Percentiles rank a stretch among this genome's conserved stretches.
Conservation (phyloP, 108 stramenopile species). For the Pseudonitzschia multistriata region DNA sequence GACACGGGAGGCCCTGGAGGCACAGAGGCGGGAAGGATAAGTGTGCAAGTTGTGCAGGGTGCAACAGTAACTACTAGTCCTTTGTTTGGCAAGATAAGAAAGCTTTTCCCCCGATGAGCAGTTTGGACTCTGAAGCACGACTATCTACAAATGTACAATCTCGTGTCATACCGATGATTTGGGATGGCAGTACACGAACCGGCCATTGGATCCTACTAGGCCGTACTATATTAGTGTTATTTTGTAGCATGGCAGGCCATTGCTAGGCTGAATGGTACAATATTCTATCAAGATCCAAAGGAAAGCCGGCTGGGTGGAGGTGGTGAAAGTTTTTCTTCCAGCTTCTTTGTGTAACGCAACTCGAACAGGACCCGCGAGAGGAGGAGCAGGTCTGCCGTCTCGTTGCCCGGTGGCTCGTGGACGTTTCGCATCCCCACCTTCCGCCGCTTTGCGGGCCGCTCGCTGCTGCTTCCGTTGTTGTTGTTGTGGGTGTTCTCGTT, state of each 20-base stretch:
- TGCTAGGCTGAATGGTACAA: background rate
- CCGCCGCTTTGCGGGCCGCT: constrained; percentile 2
- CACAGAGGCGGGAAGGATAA: constrained; percentile 22
- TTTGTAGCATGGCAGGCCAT: too few species aligned
- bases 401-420: background rate
- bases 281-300: constrained; percentile 35
- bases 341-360: constrained; percentile 40
- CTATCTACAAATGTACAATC: too few species aligned
- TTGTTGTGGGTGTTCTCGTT: background rate
- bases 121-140: too few species aligned
- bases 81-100: too few species aligned
- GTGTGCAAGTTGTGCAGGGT: background rate
- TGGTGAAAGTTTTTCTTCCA: constrained; percentile 51
- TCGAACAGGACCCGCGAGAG: constrained; percentile 54
- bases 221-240: too few species aligned
- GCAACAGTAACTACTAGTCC: too few species aligned
- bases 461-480: background rate
- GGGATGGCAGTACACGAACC: too few species aligned
- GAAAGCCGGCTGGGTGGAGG: constrained; percentile 68
- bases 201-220: too few species aligned
- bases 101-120: too few species aligned
- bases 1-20: constrained; percentile 37
- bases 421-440: background rate
- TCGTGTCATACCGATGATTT: too few species aligned
- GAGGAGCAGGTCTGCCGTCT: constrained; percentile 33